Conservation (phyloP, 1,284 basidiomycete genomes). For the Apiotrichum gamsii region DNA sequence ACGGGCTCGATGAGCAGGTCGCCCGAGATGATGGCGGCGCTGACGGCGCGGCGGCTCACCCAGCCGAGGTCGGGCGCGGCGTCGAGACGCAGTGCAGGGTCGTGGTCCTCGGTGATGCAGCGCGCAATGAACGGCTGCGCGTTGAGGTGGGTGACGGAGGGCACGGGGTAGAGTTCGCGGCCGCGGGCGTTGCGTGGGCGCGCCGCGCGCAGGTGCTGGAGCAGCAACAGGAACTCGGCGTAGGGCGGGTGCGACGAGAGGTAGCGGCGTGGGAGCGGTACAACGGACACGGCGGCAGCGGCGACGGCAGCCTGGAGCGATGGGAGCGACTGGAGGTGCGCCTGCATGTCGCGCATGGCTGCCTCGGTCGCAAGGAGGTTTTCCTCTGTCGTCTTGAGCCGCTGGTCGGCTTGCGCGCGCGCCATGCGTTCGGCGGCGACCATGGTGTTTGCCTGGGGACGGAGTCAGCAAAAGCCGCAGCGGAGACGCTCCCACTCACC, state of each 20-base stretch:
- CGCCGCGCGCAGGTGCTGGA: slow-evolving; percentile 70
- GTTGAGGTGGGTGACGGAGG: slow-evolving; percentile 63
- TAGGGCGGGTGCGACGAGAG: slow-evolving; percentile 70
- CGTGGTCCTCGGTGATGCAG: slow-evolving; percentile 80
- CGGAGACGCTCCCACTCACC: slow-evolving; percentile 23
- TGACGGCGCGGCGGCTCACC: slow-evolving; percentile 80
- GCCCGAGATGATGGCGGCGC: slow-evolving; percentile 77
- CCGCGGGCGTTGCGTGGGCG: slow-evolving; percentile 49
- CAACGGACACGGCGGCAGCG: too few species aligned
- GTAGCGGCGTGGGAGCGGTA: slow-evolving; percentile 46
- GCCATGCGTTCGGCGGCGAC: slow-evolving; percentile 82
- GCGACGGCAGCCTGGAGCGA: slow-evolving; percentile 7
- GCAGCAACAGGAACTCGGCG: slow-evolving; percentile 75
- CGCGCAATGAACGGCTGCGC: slow-evolving; percentile 79
- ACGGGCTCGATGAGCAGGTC: slow-evolving; percentile 87
- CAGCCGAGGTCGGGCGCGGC: slow-evolving; percentile 90
- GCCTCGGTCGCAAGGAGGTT: slow-evolving; percentile 79
- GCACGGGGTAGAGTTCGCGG: slow-evolving; percentile 48
- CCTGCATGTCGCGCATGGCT: slow-evolving; percentile 73
- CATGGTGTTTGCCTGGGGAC: slow-evolving; percentile 72
- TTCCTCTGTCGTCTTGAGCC: slow-evolving; percentile 70
- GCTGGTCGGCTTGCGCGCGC: slow-evolving; percentile 69
- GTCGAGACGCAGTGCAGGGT: slow-evolving; percentile 86
- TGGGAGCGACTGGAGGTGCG: slow-evolving; percentile 65
- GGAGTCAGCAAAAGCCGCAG: neutral